phyloP scores from a whole-genome alignment of 1,284 basidiomycete species.

The Omphalotus olearius region DNA sequence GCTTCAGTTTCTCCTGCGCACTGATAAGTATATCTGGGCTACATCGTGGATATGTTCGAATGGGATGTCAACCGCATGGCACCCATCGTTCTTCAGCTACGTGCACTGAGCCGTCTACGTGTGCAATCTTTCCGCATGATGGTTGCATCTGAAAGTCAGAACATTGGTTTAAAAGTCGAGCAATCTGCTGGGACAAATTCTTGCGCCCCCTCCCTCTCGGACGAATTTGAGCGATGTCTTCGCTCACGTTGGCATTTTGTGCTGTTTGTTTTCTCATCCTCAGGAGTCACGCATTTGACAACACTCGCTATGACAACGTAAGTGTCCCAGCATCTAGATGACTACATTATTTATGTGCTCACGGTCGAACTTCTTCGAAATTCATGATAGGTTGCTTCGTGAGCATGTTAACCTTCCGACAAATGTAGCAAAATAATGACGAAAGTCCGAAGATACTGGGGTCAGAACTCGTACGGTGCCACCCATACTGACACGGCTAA shows the following conservation, averaged over 20 bases:
- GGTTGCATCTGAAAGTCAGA: background rate
- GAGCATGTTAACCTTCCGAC: conserved; percentile 17
- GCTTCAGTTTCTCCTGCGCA: background rate
- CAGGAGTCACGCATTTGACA: conserved; percentile 40
- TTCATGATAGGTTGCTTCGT: conserved; percentile 46
- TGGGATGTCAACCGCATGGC: no score
- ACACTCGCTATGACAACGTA: conserved; percentile 60
- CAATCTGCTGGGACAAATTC: no score
- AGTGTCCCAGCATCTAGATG: conserved; percentile 16
- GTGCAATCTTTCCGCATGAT: background rate
- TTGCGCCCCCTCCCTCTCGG: background rate
- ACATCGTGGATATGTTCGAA: no score
- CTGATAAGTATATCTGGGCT: background rate
- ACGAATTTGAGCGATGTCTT: background rate
- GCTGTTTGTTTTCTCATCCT: conserved; percentile 17
- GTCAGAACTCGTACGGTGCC: conserved; percentile 66
- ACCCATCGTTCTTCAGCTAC: background rate
- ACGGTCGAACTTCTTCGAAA: conserved; percentile 7
- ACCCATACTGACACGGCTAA: conserved; percentile 44
- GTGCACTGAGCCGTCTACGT: background rate
- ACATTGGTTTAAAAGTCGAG: no score
- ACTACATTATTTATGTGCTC: background rate
- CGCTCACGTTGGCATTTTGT: conserved; percentile 19
- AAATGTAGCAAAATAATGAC: background rate
- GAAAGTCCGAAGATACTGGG: conserved; percentile 47